A percentile compares a stretch with the other conserved stretches of the same genome.
phyloP scores from a whole-genome alignment of 1,139 yeast genomes.

The Candida smagusa region DNA sequence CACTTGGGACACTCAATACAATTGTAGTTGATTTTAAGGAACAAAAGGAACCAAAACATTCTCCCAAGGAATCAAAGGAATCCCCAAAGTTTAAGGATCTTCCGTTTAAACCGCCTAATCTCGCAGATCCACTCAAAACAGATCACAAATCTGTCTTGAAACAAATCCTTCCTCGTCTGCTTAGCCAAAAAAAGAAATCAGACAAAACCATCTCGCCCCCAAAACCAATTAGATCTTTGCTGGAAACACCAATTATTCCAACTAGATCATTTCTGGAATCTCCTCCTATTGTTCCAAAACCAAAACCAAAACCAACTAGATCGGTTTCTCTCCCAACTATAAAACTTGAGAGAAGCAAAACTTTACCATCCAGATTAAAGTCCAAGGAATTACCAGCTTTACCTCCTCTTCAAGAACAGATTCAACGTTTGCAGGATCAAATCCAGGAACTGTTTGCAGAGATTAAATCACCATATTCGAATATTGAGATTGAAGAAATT shows the following conservation, averaged over 20 bases:
- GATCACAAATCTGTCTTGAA: too few relatives aligned
- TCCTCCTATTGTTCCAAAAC: background rate
- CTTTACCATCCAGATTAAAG: constrained; percentile 2
- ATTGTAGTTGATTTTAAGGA: too few relatives aligned
- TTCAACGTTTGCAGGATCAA: background rate
- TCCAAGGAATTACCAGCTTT: constrained; percentile 4
- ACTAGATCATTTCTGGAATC: constrained; percentile 1
- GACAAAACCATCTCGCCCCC: background rate
- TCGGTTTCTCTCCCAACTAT: background rate
- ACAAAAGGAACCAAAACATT: too few relatives aligned
- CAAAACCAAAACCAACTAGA: background rate
- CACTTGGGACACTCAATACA: background rate
- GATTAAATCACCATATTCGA: background rate
- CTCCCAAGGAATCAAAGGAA: too few relatives aligned
- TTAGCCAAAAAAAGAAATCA: background rate
- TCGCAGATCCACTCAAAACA: too few relatives aligned
- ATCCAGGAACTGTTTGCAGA: background rate
- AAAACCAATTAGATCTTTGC: background rate
- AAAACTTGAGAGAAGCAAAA: background rate
- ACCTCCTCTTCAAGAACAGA: background rate
- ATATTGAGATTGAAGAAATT: background rate
- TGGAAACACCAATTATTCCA: background rate
- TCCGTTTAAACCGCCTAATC: too few relatives aligned
- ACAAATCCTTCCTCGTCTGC: too few relatives aligned
- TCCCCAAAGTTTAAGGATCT: too few relatives aligned